Conservation (phyloP, 495 filamentous ascomycete species). For the Aspergillus diversus region DNA sequence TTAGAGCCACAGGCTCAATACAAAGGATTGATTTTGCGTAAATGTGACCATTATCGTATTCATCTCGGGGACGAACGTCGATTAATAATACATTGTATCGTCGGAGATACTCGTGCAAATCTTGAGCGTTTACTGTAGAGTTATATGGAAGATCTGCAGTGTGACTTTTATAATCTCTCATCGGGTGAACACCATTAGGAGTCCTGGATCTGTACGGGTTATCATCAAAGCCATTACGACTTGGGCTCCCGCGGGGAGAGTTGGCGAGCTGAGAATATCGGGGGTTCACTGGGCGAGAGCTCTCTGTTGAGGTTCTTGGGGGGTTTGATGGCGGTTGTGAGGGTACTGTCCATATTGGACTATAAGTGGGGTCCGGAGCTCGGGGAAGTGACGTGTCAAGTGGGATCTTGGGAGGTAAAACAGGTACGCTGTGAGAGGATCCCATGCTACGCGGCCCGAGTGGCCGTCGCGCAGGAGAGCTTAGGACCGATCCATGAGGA, state of each 20-base stretch:
- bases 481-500: conserved; percentile 26
- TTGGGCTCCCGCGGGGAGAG: conserved; percentile 43
- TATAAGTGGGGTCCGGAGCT: conserved; percentile 84
- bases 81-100: conserved; percentile 73
- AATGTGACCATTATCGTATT: conserved; percentile 89
- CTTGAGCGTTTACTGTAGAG: conserved; percentile 64
- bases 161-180: conserved; percentile 38
- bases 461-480: conserved; percentile 42
- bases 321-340: conserved; percentile 51
- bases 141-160: conserved; percentile 61
- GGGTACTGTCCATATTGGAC: conserved; percentile 58
- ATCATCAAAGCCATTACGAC: conserved; percentile 38
- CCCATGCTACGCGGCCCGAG: conserved; percentile 62
- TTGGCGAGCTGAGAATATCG: conserved; percentile 46
- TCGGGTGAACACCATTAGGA: conserved; percentile 43
- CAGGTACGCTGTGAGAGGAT: conserved; percentile 42
- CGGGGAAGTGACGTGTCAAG: conserved; percentile 69
- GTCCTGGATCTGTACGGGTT: conserved; percentile 50
- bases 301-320: conserved; percentile 52
- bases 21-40: conserved; percentile 80
- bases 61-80: conserved; percentile 79
- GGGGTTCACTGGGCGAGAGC: conserved; percentile 37
- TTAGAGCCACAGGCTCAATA: conserved; percentile 80
- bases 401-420: conserved; percentile 58
- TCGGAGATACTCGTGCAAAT: conserved; percentile 67